phyloP scores from a whole-genome alignment of 75 land plant genomes.

The Adiantum capillusveneris region DNA sequence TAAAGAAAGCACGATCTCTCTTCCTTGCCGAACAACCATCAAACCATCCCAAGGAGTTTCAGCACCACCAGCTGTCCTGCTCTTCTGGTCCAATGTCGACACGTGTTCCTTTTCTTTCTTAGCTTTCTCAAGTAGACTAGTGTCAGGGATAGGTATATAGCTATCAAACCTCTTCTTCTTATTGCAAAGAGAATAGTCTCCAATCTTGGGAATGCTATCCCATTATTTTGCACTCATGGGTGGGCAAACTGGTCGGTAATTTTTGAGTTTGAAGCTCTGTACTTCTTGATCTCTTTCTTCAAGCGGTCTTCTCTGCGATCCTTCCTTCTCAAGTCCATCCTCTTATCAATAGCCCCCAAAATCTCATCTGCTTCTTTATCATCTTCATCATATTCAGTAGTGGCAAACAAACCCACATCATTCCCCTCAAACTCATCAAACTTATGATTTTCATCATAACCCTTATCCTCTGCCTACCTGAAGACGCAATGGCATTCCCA shows the following conservation, averaged over 20 bases:
- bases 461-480: conserved; percentile 83
- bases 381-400: conserved; percentile 92
- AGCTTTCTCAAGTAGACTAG: conserved; percentile 76
- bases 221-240: conserved; percentile 57
- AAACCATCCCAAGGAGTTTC: conserved; percentile 93
- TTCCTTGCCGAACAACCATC: conserved; percentile 89
- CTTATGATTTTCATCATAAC: conserved; percentile 97
- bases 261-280: conserved; percentile 87
- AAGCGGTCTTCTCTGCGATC: conserved; percentile 52
- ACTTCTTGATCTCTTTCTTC: conserved; percentile 82
- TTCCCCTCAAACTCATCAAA: conserved; percentile 97
- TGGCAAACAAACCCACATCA: conserved; percentile 88
- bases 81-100: conserved; percentile 80
- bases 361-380: conserved; percentile 95
- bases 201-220: conserved; percentile 93
- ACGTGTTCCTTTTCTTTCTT: conserved; percentile 91
- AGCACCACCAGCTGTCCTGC: conserved; percentile 72
- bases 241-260: conserved; percentile 96
- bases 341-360: conserved; percentile 77
- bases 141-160: conserved; percentile 87
- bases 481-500: too few species aligned
- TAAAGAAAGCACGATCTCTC: conserved; percentile 78
- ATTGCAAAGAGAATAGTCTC: conserved; percentile 82
- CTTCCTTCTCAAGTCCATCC: conserved; percentile 91
- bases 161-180: conserved; percentile 97